phyloP scores from a whole-genome alignment of 345 rosid species.

The Camelina sativa region DNA sequence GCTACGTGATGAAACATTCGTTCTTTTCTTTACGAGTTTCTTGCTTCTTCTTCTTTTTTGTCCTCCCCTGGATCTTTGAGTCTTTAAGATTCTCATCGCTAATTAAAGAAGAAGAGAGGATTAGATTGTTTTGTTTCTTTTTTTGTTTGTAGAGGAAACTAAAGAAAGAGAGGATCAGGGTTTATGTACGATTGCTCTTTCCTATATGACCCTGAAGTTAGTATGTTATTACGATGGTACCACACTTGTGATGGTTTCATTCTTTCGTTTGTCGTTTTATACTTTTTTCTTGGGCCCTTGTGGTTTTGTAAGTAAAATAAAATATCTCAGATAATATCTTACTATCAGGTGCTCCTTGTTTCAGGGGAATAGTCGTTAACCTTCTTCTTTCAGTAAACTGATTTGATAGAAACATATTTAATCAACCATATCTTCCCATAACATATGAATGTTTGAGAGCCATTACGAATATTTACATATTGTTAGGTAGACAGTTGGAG shows the following conservation, averaged over 20 bases:
- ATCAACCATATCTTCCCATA: background rate
- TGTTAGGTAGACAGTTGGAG: too few species aligned
- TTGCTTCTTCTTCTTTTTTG: slow-evolving; percentile 23
- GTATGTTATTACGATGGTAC: slow-evolving; percentile 44
- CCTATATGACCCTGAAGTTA: slow-evolving; percentile 41
- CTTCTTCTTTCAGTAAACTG: background rate
- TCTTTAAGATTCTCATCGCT: slow-evolving; percentile 48
- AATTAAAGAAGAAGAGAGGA: slow-evolving; percentile 14
- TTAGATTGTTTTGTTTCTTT: background rate
- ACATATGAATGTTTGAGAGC: too few species aligned
- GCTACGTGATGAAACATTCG: slow-evolving; percentile 19
- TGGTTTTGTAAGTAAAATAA: background rate
- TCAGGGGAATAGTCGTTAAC: background rate
- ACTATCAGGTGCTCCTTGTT: slow-evolving; percentile 33
- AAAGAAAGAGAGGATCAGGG: slow-evolving; percentile 27
- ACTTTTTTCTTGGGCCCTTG: background rate
- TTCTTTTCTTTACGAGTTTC: slow-evolving; percentile 20
- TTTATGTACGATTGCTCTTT: slow-evolving; percentile 49
- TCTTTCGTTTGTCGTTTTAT: slow-evolving; percentile 32
- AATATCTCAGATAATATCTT: slow-evolving; percentile 27
- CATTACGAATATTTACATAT: too few species aligned
- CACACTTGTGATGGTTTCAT: slow-evolving; percentile 39
- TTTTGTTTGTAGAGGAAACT: background rate
- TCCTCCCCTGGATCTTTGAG: slow-evolving; percentile 40
- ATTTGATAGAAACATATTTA: too few species aligned